A percentile compares a stretch with the other conserved stretches of the same genome.
Evolutionary conservation across 2,329 filamentous ascomycete species (phyloP).

Genomic region (Hypocreales sp.): DNA sequence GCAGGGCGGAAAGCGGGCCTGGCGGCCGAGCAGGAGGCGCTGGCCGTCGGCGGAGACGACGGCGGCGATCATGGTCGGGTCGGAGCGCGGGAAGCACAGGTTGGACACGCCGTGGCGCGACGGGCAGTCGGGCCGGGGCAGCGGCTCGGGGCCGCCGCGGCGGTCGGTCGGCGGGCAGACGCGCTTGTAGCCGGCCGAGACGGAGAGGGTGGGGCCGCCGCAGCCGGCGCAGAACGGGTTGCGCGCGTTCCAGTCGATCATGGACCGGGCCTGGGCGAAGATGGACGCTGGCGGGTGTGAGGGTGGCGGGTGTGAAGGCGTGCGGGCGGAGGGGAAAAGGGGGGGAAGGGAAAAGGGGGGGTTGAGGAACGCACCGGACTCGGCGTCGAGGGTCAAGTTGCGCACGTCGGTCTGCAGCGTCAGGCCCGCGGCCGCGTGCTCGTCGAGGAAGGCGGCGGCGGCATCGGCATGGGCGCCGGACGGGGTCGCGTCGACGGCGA

Average conservation of each 20-base stretch:
- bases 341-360: not conserved
- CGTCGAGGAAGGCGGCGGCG: constrained; percentile 31
- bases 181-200: constrained; percentile 69
- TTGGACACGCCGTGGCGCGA: constrained; percentile 82
- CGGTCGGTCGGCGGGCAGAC: constrained; percentile 60
- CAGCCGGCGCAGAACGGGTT: constrained; percentile 89
- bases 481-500: constrained; percentile 79
- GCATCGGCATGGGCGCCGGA: constrained; percentile 45
- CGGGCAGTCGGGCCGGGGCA: constrained; percentile 53
- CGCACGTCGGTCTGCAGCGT: constrained; percentile 53
- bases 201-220: constrained; percentile 64
- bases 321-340: not conserved
- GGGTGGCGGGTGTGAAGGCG: not conserved
- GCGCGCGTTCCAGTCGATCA: constrained; percentile 87
- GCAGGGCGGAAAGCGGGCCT: constrained; percentile 65
- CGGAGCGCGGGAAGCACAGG: constrained; percentile 79
- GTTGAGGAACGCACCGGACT: constrained; percentile 45
- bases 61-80: constrained; percentile 90
- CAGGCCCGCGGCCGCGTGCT: constrained; percentile 37
- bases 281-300: constrained; percentile 56
- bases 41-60: constrained; percentile 69
- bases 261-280: constrained; percentile 74
- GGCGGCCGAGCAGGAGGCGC: constrained; percentile 68
- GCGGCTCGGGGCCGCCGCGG: constrained; percentile 25
- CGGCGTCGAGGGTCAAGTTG: constrained; percentile 41